Evolutionary conservation across 2,329 filamentous ascomycete genomes (phyloP), one percentile per base, ranked within the genome.

Genomic region (Hortaea werneckii): DNA sequence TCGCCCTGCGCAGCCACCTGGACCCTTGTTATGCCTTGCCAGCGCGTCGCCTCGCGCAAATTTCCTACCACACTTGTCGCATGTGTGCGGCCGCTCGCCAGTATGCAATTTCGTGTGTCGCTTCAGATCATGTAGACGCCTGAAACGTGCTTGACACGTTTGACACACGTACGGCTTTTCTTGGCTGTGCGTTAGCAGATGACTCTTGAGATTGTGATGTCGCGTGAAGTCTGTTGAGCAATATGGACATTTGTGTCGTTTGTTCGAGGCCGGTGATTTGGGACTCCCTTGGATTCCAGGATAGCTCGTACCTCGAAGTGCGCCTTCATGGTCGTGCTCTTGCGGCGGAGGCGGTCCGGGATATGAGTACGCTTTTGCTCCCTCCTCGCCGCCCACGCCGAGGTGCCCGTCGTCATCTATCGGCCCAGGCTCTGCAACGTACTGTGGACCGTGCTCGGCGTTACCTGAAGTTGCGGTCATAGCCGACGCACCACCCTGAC

Each of bases 181-280:
- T 72, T 98, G 90, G 59, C 89, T 95, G 66, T 96, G 92, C 0
- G 92, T 96, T 62, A 98, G 78, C 47, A 98, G 77, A 69, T 98
- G 92, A 56, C 88, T 95, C 70, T 96, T 98, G 28, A 96, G 77
- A 60, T 98, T 96, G 64, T 96, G 92, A 63, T 96, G 92, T 39
- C 92, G 80, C 28, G 92, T 98, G 57, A 98, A 98, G 60, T 95
- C 92, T 5, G 92, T 95, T 35, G 87, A 80, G 73, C 92, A 98
- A 65, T 94, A 95, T 0, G 87, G 90, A 61, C 92, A 98, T 65
- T 92, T 94, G 70, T 98, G 90, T 60, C 92, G 90, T 70, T 95
- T 95, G 43, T 78, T 76, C 27, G 82, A 55, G 6, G 57, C 58
- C 0, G 85, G 82, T 5, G 87, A 87, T 56, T 80, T 78, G 41